phyloP scores from a whole-genome alignment of 2,329 filamentous ascomycete species.

The Paecilomyces sp. region DNA sequence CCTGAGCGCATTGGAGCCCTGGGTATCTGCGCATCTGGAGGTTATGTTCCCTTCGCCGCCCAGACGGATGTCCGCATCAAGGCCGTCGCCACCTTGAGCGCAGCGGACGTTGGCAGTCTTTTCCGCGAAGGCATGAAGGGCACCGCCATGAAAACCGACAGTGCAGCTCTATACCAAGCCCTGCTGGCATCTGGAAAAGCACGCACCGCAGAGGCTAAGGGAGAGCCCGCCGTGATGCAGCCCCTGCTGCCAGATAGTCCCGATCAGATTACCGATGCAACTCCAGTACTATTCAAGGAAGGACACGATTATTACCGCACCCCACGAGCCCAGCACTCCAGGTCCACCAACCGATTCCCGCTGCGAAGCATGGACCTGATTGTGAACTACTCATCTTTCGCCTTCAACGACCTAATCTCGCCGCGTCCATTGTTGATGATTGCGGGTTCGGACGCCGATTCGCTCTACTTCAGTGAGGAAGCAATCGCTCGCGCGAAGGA shows the following conservation, averaged over 20 bases:
- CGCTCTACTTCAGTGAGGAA: conserved; percentile 15
- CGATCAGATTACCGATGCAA: conserved; percentile 5
- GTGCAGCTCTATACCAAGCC: conserved; percentile 1
- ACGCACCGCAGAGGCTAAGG: conserved; percentile 6
- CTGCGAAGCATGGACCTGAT: conserved; percentile 13
- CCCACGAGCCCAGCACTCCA: conserved; percentile 9
- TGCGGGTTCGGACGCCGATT: conserved; percentile 14
- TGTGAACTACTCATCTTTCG: conserved; percentile 12
- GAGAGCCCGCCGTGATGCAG: conserved; percentile 4
- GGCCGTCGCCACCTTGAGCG: conserved; percentile 27
- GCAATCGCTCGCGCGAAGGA: conserved; percentile 14
- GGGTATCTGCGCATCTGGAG: conserved; percentile 32
- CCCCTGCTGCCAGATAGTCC: conserved; percentile 3
- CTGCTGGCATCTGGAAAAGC: conserved; percentile 4
- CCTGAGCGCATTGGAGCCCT: conserved; percentile 24
- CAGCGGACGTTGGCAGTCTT: conserved; percentile 21
- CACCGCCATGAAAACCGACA: conserved; percentile 3
- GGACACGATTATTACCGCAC: conserved; percentile 13
- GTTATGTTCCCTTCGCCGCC: conserved; percentile 27
- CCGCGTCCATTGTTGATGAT: conserved; percentile 21
- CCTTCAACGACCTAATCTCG: conserved; percentile 13
- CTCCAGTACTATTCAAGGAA: conserved; percentile 10
- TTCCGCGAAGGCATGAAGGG: conserved; percentile 14
- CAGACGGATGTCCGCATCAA: conserved; percentile 30
- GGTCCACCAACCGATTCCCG: conserved; percentile 7